Evolutionary conservation across 1,284 basidiomycete species (phyloP), one percentile per base, ranked within the genome.

Genomic region (Kalmanozyma brasiliensis): DNA sequence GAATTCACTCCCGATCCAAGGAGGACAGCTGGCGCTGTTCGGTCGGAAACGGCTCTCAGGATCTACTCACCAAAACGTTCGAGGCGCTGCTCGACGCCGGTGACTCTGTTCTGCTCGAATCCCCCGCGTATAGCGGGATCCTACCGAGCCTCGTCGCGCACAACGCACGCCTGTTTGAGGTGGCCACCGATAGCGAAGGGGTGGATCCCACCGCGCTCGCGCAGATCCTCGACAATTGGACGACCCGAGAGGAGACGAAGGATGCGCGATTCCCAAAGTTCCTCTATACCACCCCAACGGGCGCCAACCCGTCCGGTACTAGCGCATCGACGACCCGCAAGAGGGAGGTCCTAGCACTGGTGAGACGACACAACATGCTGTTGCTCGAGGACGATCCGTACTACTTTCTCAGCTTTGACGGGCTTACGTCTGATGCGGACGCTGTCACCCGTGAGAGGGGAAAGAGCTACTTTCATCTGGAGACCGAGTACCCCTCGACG

Each of bases 1-100:
- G 92, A 42, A 91, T 94, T 79, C 87, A 87, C 69, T 76, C 79
- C 1, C 85, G 87, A 16, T 30, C 37, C 5, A n/a, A n/a, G n/a
- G n/a, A n/a, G n/a, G n/a, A n/a, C n/a, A n/a, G n/a, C n/a, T 74
- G 59, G 62, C 29, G 49, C 79, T 94, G 61, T 7, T 89, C 88
- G 45, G 84, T 95, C 16, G 93, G 93, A 0, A 86, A 86, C 37
- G 94, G 94, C 7, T 91, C 90, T 47, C 93, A 95, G 83, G 93
- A 96, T 84, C 81, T 94, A 49, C 87, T 96, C 55, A 90, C 86
- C 83, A 95, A 95, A 64, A 84, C 85, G 3, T 87, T 88, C 77
- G 72, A 83, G 43, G 83, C 85, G 0, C 69, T 94, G 41, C 84
- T 94, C 32, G 89, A 94, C 78, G 87, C 87, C 4, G 92, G 92